Conservation (phyloP, 768 basidiomycete genomes). For the Lenzites betulinus region DNA sequence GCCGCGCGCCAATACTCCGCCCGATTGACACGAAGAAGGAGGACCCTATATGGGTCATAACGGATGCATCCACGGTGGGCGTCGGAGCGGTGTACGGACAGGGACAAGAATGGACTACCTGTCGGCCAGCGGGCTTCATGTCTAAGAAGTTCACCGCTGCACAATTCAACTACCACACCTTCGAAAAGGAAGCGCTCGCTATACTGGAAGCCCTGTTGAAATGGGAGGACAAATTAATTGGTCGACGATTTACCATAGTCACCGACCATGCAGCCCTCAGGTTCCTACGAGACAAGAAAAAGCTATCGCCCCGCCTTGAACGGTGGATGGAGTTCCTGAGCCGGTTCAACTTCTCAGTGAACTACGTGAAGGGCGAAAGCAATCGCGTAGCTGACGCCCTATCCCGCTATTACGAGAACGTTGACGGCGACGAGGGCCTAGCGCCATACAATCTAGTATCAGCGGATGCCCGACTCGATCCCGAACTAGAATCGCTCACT, state of each 20-base stretch:
- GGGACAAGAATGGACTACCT: slow-evolving; percentile 29
- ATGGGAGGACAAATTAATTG: slow-evolving; percentile 17
- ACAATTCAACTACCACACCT: slow-evolving; percentile 26
- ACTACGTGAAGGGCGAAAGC: slow-evolving; percentile 25
- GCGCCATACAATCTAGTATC: slow-evolving; percentile 17
- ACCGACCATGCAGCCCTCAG: slow-evolving; percentile 23
- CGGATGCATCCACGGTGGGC: slow-evolving; percentile 23
- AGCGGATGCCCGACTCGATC: background rate
- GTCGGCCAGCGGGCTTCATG: slow-evolving; percentile 32
- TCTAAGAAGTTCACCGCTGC: slow-evolving; percentile 33
- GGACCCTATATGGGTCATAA: slow-evolving; percentile 27
- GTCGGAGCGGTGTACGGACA: slow-evolving; percentile 29
- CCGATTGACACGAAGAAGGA: slow-evolving; percentile 14
- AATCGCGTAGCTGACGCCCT: slow-evolving; percentile 37
- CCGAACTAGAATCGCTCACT: no score
- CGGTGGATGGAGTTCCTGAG: slow-evolving; percentile 37
- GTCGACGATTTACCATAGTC: slow-evolving; percentile 1
- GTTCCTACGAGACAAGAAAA: slow-evolving; percentile 14
- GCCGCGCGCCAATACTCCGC: slow-evolving; percentile 14
- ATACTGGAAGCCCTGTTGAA: slow-evolving; percentile 26
- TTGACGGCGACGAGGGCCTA: slow-evolving; percentile 10
- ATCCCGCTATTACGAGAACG: slow-evolving; percentile 30
- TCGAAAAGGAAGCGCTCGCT: slow-evolving; percentile 23
- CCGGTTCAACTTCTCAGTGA: slow-evolving; percentile 32
- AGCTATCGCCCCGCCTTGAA: slow-evolving; percentile 24